These are phyloP conservation scores for Polygonum maritimum DNA, from an alignment of 148 eudicot species.

Conservation along the genomic window DNA sequence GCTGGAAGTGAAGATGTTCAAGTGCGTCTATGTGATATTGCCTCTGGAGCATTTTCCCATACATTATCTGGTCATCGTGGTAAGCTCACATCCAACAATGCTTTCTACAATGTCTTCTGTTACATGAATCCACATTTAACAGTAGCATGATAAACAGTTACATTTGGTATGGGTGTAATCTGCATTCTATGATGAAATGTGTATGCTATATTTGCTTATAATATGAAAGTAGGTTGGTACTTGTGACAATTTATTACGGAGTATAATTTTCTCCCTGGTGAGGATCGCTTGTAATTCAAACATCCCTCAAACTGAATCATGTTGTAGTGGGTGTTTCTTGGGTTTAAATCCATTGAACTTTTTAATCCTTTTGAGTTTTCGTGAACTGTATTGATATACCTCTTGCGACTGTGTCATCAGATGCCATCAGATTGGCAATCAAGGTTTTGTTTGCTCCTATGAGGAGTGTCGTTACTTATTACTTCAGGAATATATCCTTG, in stretches of 20 bases:
- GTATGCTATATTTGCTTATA: neutral
- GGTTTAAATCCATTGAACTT: neutral
- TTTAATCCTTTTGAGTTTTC: neutral
- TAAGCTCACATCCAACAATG: slow-evolving; percentile 22
- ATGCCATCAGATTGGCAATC: neutral
- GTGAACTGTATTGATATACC: neutral
- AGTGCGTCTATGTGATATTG: slow-evolving; percentile 97
- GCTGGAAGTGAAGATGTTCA: slow-evolving; percentile 98
- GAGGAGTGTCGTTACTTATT: neutral
- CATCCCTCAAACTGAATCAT: neutral
- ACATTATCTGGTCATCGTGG: slow-evolving; percentile 99
- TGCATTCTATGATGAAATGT: neutral
- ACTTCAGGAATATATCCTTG: neutral
- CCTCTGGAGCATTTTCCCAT: slow-evolving; percentile 96
- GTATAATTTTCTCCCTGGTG: no score
- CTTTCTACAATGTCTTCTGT: neutral
- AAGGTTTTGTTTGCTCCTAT: neutral
- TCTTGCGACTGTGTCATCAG: neutral
- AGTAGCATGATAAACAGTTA: neutral
- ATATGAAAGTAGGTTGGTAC: neutral
- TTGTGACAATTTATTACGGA: neutral
- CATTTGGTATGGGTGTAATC: neutral
- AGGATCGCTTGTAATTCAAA: neutral
- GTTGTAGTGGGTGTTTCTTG: neutral
- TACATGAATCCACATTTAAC: neutral